Base-by-base conservation (phyloP, 208 protist species). In the Leishmania braziliensis region DNA sequence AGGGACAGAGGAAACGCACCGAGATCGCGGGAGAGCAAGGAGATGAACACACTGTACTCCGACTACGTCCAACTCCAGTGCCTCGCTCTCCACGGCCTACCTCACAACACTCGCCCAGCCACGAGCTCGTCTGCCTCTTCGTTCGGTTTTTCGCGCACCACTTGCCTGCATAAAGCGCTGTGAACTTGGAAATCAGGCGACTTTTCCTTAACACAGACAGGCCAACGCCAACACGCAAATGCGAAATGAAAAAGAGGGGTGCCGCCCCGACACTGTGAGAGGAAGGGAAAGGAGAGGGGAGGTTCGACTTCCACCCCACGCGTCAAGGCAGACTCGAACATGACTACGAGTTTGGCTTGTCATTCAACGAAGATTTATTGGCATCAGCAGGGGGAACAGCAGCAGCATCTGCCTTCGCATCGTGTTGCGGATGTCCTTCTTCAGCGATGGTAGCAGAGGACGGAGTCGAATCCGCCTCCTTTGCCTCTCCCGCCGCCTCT, bases 301-400 rank as follows among this genome's bases (percentile, higher is more conserved):
- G 5, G 10, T 29, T 6, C 43, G 10, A 6, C 20, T 18, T 10
- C 20, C 43, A 48, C 39, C 26, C 53, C 68, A 48, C 6, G 23
- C 43, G 43, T 20, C 68, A 14, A 16, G 46, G 9, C 43, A n/a
- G 36, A 33, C 36, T n/a, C 10, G 20, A 12, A n/a, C 68, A 75
- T 58, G 14, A 46, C 71, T 77, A 77, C 56, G 73, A 66, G 51
- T 36, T 66, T 10, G 73, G 23, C 36, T 77, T 46, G 29, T 77
- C 73, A n/a, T 29, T 62, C 48, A 23, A 33, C 54, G 39, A 46
- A 3, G 54, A 50, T 29, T 18, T 14, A 26, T 14, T 18, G 20
- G 36, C 51, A 43, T 50, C 51, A 36, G 73, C 33, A 20, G 54
- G 60, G 71, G 50, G 50, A 75, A 50, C 26, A 29, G 50, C 50